These are phyloP conservation scores for Papiliotrema flavescens DNA, from an alignment of 1,284 basidiomycete species.

Conservation along the genomic window DNA sequence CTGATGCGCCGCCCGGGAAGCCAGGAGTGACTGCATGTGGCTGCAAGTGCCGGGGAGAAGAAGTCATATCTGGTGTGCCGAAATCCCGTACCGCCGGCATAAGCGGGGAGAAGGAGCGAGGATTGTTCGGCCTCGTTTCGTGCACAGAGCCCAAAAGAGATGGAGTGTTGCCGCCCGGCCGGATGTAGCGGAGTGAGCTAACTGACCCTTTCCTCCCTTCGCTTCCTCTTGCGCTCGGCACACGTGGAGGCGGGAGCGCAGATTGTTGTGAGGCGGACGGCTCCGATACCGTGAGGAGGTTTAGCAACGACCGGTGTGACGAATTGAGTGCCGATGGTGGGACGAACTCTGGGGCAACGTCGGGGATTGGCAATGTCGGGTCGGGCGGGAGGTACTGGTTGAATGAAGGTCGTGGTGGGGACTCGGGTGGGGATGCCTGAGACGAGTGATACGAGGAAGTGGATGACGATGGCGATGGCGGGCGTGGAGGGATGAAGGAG, in stretches of 20 bases:
- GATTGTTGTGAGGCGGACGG: not conserved
- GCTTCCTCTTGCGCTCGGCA: constrained; percentile 9
- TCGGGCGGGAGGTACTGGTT: constrained; percentile 34
- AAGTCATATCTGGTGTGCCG: constrained; percentile 25
- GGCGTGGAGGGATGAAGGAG: constrained; percentile 52
- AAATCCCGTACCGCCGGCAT: constrained; percentile 18
- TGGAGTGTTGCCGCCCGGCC: not conserved
- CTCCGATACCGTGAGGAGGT: constrained; percentile 13
- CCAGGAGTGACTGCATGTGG: constrained; percentile 31
- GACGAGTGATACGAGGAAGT: constrained; percentile 43
- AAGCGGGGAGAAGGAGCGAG: constrained; percentile 5
- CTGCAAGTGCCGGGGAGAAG: not conserved
- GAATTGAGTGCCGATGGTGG: constrained; percentile 38
- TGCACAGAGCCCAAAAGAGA: constrained; percentile 9
- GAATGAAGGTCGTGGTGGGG: constrained; percentile 9
- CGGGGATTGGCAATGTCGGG: constrained; percentile 38
- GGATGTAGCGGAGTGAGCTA: constrained; percentile 20
- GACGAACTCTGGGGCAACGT: constrained; percentile 39
- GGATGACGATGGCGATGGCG: constrained; percentile 38
- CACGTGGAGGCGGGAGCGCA: not conserved
- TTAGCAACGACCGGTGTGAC: constrained; percentile 38
- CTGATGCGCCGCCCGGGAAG: constrained; percentile 41
- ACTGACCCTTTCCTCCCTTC: constrained; percentile 22
- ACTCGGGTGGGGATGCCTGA: constrained; percentile 30
- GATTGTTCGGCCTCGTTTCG: not conserved